phyloP scores from a whole-genome alignment of 495 filamentous ascomycete species.

The Cenococcum geophilum region DNA sequence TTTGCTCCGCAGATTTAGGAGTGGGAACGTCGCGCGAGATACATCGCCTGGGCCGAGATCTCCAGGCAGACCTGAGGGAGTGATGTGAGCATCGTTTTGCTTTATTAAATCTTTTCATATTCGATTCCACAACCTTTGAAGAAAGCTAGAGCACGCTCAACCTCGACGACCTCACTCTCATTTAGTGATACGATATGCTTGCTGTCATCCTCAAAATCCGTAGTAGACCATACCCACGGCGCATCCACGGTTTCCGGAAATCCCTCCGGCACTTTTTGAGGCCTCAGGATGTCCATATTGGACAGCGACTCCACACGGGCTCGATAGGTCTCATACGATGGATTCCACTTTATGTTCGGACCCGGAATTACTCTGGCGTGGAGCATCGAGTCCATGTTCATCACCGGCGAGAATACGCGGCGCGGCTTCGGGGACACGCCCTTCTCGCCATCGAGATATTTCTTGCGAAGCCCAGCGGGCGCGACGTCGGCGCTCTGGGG shows the following conservation, averaged over 20 bases:
- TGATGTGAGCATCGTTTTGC: not conserved
- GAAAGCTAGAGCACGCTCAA: slow-evolving; percentile 6
- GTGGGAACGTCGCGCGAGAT: slow-evolving; percentile 34
- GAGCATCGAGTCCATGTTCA: not conserved
- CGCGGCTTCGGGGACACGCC: not conserved
- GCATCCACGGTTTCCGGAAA: slow-evolving; percentile 9
- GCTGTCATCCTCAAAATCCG: slow-evolving; percentile 9
- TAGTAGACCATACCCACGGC: slow-evolving; percentile 13
- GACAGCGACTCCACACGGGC: slow-evolving; percentile 7
- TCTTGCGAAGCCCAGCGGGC: not conserved
- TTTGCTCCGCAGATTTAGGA: slow-evolving; percentile 35
- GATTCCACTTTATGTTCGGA: slow-evolving; percentile 19
- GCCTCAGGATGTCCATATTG: not conserved
- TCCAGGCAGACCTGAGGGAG: slow-evolving; percentile 2
- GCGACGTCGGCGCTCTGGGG: not conserved
- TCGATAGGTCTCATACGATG: slow-evolving; percentile 8
- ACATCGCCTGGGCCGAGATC: slow-evolving; percentile 7
- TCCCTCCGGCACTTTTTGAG: slow-evolving; percentile 6
- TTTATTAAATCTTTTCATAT: slow-evolving; percentile 3
- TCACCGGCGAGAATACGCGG: not conserved
- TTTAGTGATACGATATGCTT: slow-evolving; percentile 7
- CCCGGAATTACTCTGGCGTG: slow-evolving; percentile 31
- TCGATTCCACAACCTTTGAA: slow-evolving; percentile 2
- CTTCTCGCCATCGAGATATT: not conserved
- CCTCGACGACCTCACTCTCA: slow-evolving; percentile 2